Conservation (phyloP, 305 asterid species). For the Ilex paraguariensis region DNA sequence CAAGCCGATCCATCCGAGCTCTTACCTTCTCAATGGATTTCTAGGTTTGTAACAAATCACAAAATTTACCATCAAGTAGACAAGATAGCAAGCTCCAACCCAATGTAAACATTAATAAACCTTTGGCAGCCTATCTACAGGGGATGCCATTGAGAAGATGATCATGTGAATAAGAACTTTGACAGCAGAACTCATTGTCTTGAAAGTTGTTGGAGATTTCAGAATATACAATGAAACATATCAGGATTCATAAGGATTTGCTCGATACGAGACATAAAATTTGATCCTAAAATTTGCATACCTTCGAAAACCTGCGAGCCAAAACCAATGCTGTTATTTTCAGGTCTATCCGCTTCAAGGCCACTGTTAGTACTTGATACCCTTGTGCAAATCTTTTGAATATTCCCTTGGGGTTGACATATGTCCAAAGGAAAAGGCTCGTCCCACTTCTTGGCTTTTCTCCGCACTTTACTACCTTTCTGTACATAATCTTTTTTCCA, state of each 20-base stretch:
- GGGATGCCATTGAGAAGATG: conserved; percentile 44
- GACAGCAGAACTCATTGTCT: conserved; percentile 28
- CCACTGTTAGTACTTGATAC: conserved; percentile 17
- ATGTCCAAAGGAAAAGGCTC: conserved; percentile 40
- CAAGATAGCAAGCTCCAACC: conserved; percentile 8
- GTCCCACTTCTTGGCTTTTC: conserved; percentile 35
- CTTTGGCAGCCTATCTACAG: conserved; percentile 38
- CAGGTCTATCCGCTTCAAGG: conserved; percentile 22
- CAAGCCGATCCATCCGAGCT: too few species aligned
- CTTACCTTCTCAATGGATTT: too few species aligned
- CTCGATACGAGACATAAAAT: conserved; percentile 5
- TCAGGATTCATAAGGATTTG: conserved; percentile 4
- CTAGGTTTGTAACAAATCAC: too few species aligned
- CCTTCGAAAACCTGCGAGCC: conserved; percentile 45
- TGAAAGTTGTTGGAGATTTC: conserved; percentile 27
- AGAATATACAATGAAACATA: conserved; percentile 31
- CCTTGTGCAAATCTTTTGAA: conserved; percentile 18
- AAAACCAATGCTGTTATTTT: conserved; percentile 27
- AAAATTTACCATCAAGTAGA: neutral
- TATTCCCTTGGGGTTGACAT: conserved; percentile 20
- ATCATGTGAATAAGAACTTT: conserved; percentile 38
- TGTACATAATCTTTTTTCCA: conserved; percentile 25
- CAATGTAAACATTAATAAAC: neutral
- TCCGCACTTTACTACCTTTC: conserved; percentile 48
- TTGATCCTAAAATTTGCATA: conserved; percentile 7